phyloP scores from a whole-genome alignment of 2,329 filamentous ascomycete species.

The Arthrocladium fulminans region DNA sequence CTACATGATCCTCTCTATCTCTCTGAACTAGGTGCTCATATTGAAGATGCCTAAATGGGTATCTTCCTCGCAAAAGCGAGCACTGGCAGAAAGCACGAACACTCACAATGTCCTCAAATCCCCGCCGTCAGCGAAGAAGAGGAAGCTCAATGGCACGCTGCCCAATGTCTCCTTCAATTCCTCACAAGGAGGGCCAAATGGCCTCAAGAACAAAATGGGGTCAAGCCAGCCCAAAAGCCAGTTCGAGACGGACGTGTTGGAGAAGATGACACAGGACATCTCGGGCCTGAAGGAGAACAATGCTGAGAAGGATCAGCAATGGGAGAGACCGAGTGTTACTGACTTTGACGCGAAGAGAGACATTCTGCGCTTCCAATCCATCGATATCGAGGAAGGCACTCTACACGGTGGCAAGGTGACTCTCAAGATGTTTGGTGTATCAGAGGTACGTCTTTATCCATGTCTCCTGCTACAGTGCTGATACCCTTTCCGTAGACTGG shows the following conservation, averaged over 20 bases:
- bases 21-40: neutral
- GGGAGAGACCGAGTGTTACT: conserved; percentile 59
- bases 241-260: conserved; percentile 88
- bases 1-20: neutral
- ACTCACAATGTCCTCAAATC: conserved; percentile 52
- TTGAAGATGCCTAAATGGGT: conserved; percentile 18
- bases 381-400: conserved; percentile 86
- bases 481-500: conserved; percentile 44
- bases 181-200: conserved; percentile 54
- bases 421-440: conserved; percentile 90
- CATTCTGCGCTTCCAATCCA: conserved; percentile 83
- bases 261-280: conserved; percentile 93
- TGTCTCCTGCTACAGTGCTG: neutral
- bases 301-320: conserved; percentile 86
- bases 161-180: conserved; percentile 50
- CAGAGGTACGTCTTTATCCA: conserved; percentile 48
- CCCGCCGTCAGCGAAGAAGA: conserved; percentile 60
- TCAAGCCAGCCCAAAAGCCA: conserved; percentile 79
- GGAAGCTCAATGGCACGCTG: conserved; percentile 58
- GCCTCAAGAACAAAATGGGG: conserved; percentile 44
- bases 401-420: conserved; percentile 66
- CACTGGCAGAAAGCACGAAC: conserved; percentile 59
- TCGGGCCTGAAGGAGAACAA: conserved; percentile 76
- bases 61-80: conserved; percentile 52
- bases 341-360: conserved; percentile 57